phyloP scores from a whole-genome alignment of 2,329 filamentous ascomycete species.

The Talaromyces amestolkiae region DNA sequence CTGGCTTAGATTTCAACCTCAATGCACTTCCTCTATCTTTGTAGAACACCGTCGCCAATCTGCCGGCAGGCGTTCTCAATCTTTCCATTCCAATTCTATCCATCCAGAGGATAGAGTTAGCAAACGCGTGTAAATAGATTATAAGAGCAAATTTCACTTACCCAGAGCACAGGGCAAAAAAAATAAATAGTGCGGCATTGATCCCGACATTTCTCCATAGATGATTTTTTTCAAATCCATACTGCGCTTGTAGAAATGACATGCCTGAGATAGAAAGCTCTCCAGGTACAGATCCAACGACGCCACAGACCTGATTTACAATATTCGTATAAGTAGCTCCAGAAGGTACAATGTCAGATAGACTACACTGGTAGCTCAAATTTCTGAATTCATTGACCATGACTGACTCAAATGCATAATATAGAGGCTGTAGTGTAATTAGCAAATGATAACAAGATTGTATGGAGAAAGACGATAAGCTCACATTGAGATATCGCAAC shows the following conservation, averaged over 20 bases:
- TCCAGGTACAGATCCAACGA: slow-evolving; percentile 62
- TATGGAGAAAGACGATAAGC: slow-evolving; percentile 53
- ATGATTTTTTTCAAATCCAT: slow-evolving; percentile 14
- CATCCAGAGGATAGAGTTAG: not conserved
- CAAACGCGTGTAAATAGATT: not conserved
- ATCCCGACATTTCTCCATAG: slow-evolving; percentile 16
- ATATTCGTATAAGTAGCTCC: slow-evolving; percentile 67
- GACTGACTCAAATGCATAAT: slow-evolving; percentile 56
- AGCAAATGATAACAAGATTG: not conserved
- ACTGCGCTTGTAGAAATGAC: slow-evolving; percentile 50
- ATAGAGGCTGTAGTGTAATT: not conserved
- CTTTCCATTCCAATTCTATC: slow-evolving; percentile 2
- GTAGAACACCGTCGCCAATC: not conserved
- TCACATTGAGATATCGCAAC: slow-evolving; percentile 71
- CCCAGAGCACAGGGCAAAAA: not conserved
- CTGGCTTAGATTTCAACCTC: not conserved
- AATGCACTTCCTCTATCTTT: not conserved
- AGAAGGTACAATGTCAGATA: slow-evolving; percentile 64
- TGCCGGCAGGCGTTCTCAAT: not conserved
- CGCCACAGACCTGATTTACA: slow-evolving; percentile 66
- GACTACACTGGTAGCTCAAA: slow-evolving; percentile 64
- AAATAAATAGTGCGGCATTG: slow-evolving; percentile 2
- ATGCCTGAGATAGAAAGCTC: slow-evolving; percentile 56
- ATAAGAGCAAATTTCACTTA: not conserved
- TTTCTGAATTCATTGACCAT: slow-evolving; percentile 80